Percentiles rank a stretch among this genome's conserved stretches.
Conservation (phyloP, 176 grass and related monocot genomes). For the Areca catechu region DNA sequence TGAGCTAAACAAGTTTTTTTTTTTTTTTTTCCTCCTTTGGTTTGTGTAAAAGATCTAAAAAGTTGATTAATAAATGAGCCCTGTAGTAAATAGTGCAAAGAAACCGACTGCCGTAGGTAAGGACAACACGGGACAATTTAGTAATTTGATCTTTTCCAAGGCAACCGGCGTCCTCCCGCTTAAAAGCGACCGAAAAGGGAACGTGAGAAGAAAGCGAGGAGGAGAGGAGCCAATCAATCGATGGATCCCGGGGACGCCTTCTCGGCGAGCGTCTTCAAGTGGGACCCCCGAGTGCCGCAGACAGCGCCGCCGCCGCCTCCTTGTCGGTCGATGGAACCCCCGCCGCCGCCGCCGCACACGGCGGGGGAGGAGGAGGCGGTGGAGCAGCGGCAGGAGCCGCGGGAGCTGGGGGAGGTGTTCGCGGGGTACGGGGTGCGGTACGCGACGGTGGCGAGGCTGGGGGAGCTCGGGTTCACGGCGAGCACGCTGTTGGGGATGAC, state of each 20-base stretch:
- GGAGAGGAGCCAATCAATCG: background rate
- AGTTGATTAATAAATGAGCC: too few relatives aligned
- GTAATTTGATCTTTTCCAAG: too few relatives aligned
- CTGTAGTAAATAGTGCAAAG: too few relatives aligned
- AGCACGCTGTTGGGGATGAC: constrained; percentile 34
- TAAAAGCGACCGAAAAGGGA: background rate
- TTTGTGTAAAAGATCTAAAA: too few relatives aligned
- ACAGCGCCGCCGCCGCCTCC: constrained; percentile 5
- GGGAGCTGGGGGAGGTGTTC: constrained; percentile 39
- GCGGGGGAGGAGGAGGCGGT: background rate
- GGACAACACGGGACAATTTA: too few relatives aligned
- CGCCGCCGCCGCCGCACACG: background rate
- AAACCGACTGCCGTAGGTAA: too few relatives aligned
- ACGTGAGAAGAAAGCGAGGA: too few relatives aligned
- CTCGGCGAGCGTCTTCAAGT: constrained; percentile 29
- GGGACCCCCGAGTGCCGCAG: constrained; percentile 20
- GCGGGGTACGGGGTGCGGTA: constrained; percentile 35
- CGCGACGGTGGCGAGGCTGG: constrained; percentile 35
- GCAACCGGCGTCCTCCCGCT: background rate
- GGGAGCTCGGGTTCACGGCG: constrained; percentile 44
- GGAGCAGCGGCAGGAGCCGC: constrained; percentile 8
- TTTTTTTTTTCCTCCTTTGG: too few relatives aligned
- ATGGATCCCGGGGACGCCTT: constrained; percentile 15
- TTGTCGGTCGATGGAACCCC: background rate
- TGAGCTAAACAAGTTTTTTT: too few relatives aligned